Base-by-base conservation (phyloP, 768 basidiomycete genomes). In the Phylloporus sp. region DNA sequence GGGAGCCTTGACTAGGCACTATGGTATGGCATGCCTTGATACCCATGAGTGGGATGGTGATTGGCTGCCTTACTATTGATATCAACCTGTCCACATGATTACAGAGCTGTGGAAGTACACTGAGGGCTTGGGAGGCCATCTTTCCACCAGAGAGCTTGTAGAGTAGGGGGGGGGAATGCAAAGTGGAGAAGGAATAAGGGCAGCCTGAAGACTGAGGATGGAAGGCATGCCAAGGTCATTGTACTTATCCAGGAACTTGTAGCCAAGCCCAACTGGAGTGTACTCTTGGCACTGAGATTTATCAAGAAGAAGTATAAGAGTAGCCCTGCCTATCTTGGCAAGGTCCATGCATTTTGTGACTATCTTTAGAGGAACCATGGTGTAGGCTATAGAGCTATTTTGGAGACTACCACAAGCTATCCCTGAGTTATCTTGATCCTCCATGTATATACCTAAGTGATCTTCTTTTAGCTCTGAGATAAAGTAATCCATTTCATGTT, bases 101-200 rank as follows among this genome's bases (percentile, higher is more conserved):
- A 32, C 50, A 13, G 55, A 70, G 32, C 54, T 69, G 23, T 73
- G 69, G 67, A 53, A 71, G 38, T 57, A 62, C 32, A 36, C 53
- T 0, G 44, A 58, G 35, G 66, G 70, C 8, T 18, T 70, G 20
- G 58, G 68, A 35, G 67, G 67, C 0, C 32, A 24, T 40, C 53
- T 71, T 3, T 63, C 61, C 1, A 49, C 44, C 27, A 2, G 24
- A 18, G 47, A 54, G 35, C 52, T 54, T 20, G 16, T 5, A n/a
- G 43, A 54, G 27, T 6, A 13, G 9, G 50, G 23, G 39, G 2
- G 22, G n/a, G n/a, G n/a, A n/a, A n/a, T 23, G 38, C 38, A 39
- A 39, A 39, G 38, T 39, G 38, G 38, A 4, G 11, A 12, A 0
- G 38, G 13, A 39, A 39, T 39, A 12, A 23, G 22, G 38, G 38